These are phyloP conservation scores for Chloranthus sessilifolius DNA, from an alignment of 164 flowering plant species.

Conservation along the genomic window DNA sequence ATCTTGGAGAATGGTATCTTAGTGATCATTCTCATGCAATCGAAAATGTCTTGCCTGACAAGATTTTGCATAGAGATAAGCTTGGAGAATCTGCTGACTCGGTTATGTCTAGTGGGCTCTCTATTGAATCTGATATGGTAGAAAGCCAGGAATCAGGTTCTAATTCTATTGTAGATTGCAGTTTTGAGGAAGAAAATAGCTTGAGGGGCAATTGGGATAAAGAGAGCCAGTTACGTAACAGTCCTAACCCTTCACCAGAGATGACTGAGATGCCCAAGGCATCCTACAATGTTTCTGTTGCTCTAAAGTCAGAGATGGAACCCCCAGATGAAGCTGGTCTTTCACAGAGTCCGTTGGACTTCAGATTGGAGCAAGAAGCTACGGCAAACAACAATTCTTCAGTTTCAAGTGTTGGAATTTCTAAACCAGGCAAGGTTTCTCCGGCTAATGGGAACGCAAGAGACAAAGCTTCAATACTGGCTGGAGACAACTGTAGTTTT, in stretches of 20 bases:
- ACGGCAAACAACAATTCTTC: neutral
- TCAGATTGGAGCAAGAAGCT: slow-evolving; percentile 7
- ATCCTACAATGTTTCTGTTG: slow-evolving; percentile 4
- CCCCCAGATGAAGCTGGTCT: slow-evolving; percentile 3
- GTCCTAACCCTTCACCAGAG: slow-evolving; percentile 7
- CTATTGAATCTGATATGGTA: slow-evolving; percentile 3
- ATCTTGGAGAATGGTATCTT: slow-evolving; percentile 2
- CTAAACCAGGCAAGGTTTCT: neutral
- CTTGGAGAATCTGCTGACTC: neutral
- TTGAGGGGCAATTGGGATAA: neutral
- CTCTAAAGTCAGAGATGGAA: neutral
- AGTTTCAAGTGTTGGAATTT: neutral
- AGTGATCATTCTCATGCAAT: slow-evolving; percentile 10
- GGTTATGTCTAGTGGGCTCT: slow-evolving; percentile 2
- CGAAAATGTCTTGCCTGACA: slow-evolving; percentile 12
- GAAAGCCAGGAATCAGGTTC: slow-evolving; percentile 5
- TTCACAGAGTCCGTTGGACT: neutral
- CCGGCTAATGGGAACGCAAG: neutral
- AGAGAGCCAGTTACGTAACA: slow-evolving; percentile 1
- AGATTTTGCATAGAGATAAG: slow-evolving; percentile 3
- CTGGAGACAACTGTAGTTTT: slow-evolving; percentile 4
- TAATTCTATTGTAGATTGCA: neutral
- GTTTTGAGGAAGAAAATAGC: slow-evolving; percentile 10
- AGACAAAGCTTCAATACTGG: slow-evolving; percentile 3
- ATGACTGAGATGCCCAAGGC: slow-evolving; percentile 6